These are phyloP conservation scores for Amesomyces nigricolor DNA, from an alignment of 2,329 filamentous ascomycete species.

Conservation along the genomic window DNA sequence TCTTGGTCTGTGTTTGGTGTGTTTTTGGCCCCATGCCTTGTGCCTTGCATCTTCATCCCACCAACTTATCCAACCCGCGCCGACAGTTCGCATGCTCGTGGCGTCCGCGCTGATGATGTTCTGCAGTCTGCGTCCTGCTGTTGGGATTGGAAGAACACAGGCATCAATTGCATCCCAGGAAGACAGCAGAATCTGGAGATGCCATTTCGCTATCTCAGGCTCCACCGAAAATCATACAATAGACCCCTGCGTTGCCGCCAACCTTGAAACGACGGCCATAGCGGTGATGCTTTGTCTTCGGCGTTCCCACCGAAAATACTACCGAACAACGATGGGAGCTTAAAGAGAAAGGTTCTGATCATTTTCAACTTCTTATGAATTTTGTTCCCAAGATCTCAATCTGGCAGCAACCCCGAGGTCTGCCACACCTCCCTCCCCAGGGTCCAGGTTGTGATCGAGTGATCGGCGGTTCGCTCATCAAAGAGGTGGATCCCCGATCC, in stretches of 20 bases:
- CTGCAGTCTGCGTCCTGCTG: neutral
- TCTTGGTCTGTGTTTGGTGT: no score
- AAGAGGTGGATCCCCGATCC: no score
- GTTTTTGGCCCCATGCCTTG: neutral
- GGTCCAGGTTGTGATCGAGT: no score
- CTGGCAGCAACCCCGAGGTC: no score
- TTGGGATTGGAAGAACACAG: constrained; percentile 5
- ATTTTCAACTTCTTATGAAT: no score
- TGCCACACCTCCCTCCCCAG: no score
- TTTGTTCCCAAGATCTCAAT: no score
- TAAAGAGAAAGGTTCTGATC: neutral
- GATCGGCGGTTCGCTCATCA: neutral
- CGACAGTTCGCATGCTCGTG: neutral
- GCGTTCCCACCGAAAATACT: neutral
- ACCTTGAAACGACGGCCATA: no score
- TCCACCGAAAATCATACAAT: no score
- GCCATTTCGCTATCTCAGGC: neutral
- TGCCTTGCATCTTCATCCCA: no score
- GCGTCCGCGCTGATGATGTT: neutral
- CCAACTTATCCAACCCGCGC: neutral
- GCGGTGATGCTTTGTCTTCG: neutral
- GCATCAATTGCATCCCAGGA: neutral
- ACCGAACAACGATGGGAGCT: neutral
- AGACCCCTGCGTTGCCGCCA: no score
- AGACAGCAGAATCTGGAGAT: neutral